phyloP scores from a whole-genome alignment of 768 basidiomycete genomes.

The Zangia roseola region DNA sequence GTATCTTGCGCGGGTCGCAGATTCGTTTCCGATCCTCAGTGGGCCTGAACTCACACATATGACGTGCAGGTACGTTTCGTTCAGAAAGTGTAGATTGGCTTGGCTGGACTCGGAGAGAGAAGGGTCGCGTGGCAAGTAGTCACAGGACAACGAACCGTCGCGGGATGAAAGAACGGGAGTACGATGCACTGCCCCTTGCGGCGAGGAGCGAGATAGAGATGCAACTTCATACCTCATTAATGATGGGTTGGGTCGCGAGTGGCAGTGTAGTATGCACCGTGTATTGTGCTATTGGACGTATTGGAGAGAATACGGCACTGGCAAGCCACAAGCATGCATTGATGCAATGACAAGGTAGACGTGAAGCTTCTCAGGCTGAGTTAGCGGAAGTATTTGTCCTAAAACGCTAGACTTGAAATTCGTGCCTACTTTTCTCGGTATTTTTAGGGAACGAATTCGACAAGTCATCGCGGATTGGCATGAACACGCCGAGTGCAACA shows the following conservation, averaged over 20 bases:
- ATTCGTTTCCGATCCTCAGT: constrained; percentile 11
- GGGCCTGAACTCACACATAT: neutral
- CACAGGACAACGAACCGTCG: constrained; percentile 11
- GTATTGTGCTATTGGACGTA: constrained; percentile 11
- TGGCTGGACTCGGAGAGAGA: neutral
- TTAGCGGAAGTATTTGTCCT: constrained; percentile 1
- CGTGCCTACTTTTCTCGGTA: constrained; percentile 13
- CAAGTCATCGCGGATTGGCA: constrained; percentile 17
- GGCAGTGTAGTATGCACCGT: constrained; percentile 14
- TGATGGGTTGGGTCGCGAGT: neutral
- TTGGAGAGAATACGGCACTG: constrained; percentile 4
- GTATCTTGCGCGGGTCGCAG: constrained; percentile 18
- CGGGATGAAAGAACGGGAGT: constrained; percentile 13
- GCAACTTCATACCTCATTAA: constrained; percentile 4
- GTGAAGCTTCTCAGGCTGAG: neutral
- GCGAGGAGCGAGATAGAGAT: constrained; percentile 24
- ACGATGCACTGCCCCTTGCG: neutral
- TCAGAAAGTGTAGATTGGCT: neutral
- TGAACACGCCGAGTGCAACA: neutral
- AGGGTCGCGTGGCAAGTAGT: neutral
- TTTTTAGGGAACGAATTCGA: constrained; percentile 12
- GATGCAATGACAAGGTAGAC: neutral
- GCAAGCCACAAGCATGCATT: constrained; percentile 3
- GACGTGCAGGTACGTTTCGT: neutral
- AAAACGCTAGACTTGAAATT: constrained; percentile 1